These are phyloP conservation scores for Aquilaria yunnanensis DNA, from an alignment of 345 rosid genomes.

Conservation along the genomic window DNA sequence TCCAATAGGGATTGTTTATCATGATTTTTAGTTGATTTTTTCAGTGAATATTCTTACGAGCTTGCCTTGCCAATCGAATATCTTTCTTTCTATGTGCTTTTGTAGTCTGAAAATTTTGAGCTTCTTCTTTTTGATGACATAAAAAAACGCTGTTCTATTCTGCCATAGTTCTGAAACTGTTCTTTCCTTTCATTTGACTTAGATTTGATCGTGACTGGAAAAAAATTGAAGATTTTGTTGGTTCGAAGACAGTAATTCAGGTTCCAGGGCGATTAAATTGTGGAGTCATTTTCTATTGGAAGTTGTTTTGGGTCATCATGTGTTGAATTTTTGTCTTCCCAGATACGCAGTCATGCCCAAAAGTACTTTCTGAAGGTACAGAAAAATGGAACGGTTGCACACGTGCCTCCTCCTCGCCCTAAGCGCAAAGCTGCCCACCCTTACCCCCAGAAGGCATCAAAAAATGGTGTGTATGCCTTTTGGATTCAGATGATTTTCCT, in stretches of 20 bases:
- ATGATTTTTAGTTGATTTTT: too few relatives aligned
- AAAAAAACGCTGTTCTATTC: background rate
- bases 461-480: constrained; percentile 47
- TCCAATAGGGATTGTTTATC: too few relatives aligned
- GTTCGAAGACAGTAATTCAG: constrained; percentile 98
- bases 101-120: too few relatives aligned
- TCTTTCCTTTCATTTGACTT: constrained; percentile 17
- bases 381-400: constrained; percentile 84
- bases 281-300: background rate
- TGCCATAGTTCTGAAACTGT: constrained; percentile 7
- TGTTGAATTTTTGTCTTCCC: constrained; percentile 18
- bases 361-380: constrained; percentile 96
- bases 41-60: too few relatives aligned
- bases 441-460: constrained; percentile 89
- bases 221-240: constrained; percentile 96
- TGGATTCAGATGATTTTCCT: background rate
- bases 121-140: too few relatives aligned
- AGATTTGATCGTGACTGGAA: constrained; percentile 99
- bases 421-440: constrained; percentile 97
- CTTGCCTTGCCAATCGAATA: too few relatives aligned
- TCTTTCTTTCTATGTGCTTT: too few relatives aligned
- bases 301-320: constrained; percentile 1
- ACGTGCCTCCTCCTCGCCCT: constrained; percentile 97
- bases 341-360: constrained; percentile 99
- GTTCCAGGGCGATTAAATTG: constrained; percentile 26